phyloP scores from a whole-genome alignment of 2,329 filamentous ascomycete genomes.

The Penicillium decumbens region DNA sequence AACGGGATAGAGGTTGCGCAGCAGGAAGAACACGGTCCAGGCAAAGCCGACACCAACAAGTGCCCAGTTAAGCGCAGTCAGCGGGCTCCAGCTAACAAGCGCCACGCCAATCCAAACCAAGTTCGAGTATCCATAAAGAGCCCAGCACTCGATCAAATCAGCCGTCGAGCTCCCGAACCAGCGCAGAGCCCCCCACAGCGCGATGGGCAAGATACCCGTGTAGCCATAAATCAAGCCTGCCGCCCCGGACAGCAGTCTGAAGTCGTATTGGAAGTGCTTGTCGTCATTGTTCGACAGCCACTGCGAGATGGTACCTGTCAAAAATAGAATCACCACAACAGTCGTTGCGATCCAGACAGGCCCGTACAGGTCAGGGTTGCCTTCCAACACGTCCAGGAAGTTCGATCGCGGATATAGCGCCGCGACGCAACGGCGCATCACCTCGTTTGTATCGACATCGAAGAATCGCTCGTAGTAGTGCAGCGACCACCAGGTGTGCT shows the following conservation, averaged over 20 bases:
- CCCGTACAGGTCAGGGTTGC: slow-evolving; percentile 93
- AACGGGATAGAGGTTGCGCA: slow-evolving; percentile 85
- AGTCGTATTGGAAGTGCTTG: slow-evolving; percentile 82
- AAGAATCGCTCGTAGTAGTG: slow-evolving; percentile 98
- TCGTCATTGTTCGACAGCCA: slow-evolving; percentile 68
- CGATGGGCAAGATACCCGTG: slow-evolving; percentile 78
- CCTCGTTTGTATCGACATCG: slow-evolving; percentile 90
- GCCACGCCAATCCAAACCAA: slow-evolving; percentile 96
- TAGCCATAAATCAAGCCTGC: slow-evolving; percentile 95
- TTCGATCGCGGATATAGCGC: slow-evolving; percentile 88
- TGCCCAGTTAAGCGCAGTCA: slow-evolving; percentile 84
- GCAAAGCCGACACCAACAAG: slow-evolving; percentile 86
- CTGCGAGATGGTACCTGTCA: slow-evolving; percentile 91
- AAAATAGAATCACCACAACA: slow-evolving; percentile 88
- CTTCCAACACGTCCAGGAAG: slow-evolving; percentile 95
- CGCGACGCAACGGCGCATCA: slow-evolving; percentile 78
- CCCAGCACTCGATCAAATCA: slow-evolving; percentile 91
- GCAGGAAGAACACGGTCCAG: slow-evolving; percentile 73
- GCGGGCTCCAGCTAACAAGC: slow-evolving; percentile 80
- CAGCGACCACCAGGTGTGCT: slow-evolving; percentile 88
- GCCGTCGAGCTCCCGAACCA: slow-evolving; percentile 95
- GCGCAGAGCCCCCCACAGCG: slow-evolving; percentile 78
- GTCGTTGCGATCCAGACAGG: slow-evolving; percentile 99
- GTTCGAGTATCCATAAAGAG: slow-evolving; percentile 93
- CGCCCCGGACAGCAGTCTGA: slow-evolving; percentile 78